Conservation (phyloP, 257 asterid species). For the Phtheirospermum japonicum region DNA sequence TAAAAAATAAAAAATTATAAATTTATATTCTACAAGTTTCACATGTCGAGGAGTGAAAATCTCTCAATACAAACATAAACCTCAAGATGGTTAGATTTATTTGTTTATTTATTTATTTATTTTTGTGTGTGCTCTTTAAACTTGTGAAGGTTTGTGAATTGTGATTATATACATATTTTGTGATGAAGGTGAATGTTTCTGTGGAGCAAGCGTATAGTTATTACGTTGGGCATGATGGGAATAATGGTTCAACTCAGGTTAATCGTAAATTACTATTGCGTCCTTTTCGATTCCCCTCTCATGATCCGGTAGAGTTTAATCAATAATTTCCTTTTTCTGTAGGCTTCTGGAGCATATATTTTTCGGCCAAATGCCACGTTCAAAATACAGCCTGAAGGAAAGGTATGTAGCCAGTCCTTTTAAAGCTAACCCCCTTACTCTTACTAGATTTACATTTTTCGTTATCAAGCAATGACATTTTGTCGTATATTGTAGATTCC, state of each 20-base stretch:
- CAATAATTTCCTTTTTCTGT: conserved; percentile 27
- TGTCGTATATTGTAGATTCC: conserved; percentile 41
- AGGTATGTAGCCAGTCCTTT: conserved; percentile 42
- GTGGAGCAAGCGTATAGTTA: conserved; percentile 84
- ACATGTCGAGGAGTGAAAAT: too few relatives aligned
- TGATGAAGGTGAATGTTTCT: conserved; percentile 60
- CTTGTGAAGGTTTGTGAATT: not conserved
- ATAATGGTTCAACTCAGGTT: conserved; percentile 53
- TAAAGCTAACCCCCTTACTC: not conserved
- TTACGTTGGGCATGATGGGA: conserved; percentile 64
- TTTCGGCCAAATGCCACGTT: conserved; percentile 84
- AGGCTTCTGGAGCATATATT: conserved; percentile 94
- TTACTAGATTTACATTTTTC: too few relatives aligned
- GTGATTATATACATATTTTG: not conserved
- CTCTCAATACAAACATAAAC: too few relatives aligned
- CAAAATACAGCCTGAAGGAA: conserved; percentile 41
- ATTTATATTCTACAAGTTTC: too few relatives aligned
- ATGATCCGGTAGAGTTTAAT: conserved; percentile 16
- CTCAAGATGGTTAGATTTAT: too few relatives aligned
- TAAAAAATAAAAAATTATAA: too few relatives aligned
- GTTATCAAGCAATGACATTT: conserved; percentile 24
- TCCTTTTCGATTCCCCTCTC: not conserved
- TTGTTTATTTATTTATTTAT: too few relatives aligned
- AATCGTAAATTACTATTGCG: conserved; percentile 4
- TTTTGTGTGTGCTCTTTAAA: too few relatives aligned